Conservation (phyloP, 2,329 filamentous ascomycete species). For the Mycosphaerella arachidis region DNA sequence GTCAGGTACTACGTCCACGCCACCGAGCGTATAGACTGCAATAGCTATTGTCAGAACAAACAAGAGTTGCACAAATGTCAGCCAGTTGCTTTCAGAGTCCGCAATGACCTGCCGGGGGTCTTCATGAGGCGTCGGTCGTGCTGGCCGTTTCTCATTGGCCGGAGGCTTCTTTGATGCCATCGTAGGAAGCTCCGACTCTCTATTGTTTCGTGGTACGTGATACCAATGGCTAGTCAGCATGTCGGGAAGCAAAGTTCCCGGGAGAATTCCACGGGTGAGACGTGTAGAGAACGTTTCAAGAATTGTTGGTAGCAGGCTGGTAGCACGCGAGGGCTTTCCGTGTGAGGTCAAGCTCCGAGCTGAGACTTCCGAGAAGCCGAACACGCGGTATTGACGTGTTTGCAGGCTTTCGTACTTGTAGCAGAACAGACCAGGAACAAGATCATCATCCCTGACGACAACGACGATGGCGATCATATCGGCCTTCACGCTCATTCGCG, state of each 20-base stretch:
- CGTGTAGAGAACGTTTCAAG: not conserved
- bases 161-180: not conserved
- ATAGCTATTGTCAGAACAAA: conserved; percentile 14
- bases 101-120: conserved; percentile 10
- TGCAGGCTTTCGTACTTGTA: not conserved
- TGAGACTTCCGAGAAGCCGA: not conserved
- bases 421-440: not conserved
- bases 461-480: conserved; percentile 72
- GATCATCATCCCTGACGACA: not conserved
- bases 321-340: not conserved
- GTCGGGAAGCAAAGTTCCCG: not conserved
- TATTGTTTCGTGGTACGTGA: not conserved
- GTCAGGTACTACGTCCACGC: conserved; percentile 10
- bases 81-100: conserved; percentile 10
- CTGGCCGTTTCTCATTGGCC: conserved; percentile 5
- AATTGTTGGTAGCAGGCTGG: not conserved
- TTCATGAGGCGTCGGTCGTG: not conserved
- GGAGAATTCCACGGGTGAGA: not conserved
- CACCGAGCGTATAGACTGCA: conserved; percentile 3
- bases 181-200: not conserved
- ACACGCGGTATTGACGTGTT: not conserved
- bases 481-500: conserved; percentile 73
- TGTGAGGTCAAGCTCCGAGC: not conserved
- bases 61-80: conserved; percentile 10
- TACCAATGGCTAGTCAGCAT: not conserved